A percentile compares a stretch with the other conserved stretches of the same genome.
Evolutionary conservation across 352 stramenopile genomes (phyloP).

Genomic region (Globisporangium okanoganense): DNA sequence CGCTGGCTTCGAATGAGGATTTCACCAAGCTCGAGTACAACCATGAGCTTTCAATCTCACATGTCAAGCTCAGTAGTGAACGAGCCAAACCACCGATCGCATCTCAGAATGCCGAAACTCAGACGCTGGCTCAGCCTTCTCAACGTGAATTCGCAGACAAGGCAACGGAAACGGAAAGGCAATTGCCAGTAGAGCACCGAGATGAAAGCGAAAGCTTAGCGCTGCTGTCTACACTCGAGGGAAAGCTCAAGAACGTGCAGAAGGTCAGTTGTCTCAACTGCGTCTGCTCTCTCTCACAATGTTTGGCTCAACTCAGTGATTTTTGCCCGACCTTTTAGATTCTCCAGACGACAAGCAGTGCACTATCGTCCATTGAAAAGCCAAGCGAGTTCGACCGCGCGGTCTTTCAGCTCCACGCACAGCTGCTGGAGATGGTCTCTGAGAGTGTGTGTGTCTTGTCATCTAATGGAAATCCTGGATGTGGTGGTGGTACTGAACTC

Average conservation of each 20-base stretch:
- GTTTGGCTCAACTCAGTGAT: too few relatives aligned
- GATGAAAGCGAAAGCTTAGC: constrained; percentile 9
- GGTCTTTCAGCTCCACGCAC: constrained; percentile 30
- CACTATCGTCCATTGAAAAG: constrained; percentile 15
- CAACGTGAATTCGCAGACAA: neutral
- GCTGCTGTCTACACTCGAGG: neutral
- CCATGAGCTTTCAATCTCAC: neutral
- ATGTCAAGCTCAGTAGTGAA: neutral
- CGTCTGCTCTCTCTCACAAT: neutral
- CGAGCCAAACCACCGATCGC: neutral
- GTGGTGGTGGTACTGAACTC: neutral
- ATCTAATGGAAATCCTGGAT: neutral
- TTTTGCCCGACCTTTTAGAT: constrained; percentile 18
- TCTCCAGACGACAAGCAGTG: constrained; percentile 23
- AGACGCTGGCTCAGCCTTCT: neutral
- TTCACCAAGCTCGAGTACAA: neutral
- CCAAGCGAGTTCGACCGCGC: constrained; percentile 29
- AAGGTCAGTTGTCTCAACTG: constrained; percentile 16
- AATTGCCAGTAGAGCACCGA: neutral
- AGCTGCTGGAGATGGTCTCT: constrained; percentile 29
- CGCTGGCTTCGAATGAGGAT: neutral
- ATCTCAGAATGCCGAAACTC: neutral
- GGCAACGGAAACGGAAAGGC: constrained; percentile 3
- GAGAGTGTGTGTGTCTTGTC: constrained; percentile 13
- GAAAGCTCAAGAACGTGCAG: constrained; percentile 25